These are phyloP conservation scores for Phytophthora idaei DNA, from an alignment of 352 stramenopile genomes.

Conservation along the genomic window DNA sequence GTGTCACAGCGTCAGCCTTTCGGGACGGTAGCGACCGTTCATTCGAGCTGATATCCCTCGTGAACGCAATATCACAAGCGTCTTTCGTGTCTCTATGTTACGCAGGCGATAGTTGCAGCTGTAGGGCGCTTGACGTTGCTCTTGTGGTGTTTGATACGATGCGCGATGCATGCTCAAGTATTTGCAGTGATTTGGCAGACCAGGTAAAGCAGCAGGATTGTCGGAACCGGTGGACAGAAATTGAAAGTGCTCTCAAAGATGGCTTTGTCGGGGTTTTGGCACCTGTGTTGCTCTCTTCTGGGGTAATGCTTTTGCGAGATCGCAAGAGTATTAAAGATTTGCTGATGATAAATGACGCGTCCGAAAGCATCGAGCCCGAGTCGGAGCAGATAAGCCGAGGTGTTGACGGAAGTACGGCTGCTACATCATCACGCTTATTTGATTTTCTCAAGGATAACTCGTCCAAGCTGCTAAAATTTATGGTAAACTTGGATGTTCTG, in stretches of 20 bases:
- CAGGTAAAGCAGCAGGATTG: constrained; percentile 15
- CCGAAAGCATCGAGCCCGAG: not conserved
- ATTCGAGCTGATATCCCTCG: constrained; percentile 44
- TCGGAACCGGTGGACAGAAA: constrained; percentile 19
- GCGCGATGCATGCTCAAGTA: constrained; percentile 32
- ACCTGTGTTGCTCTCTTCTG: constrained; percentile 50
- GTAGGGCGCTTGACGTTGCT: constrained; percentile 25
- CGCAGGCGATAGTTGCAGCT: not conserved
- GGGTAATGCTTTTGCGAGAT: constrained; percentile 39
- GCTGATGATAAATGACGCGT: constrained; percentile 3
- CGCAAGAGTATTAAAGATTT: constrained; percentile 20
- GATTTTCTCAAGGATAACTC: constrained; percentile 34
- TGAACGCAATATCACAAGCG: constrained; percentile 55
- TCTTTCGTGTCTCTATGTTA: constrained; percentile 33
- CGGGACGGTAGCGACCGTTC: constrained; percentile 26
- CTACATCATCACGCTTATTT: constrained; percentile 16
- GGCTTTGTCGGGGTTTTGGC: constrained; percentile 46
- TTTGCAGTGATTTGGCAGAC: constrained; percentile 27
- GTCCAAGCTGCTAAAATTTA: constrained; percentile 37
- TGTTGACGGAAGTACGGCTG: not conserved
- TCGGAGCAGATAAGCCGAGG: not conserved
- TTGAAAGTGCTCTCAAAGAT: constrained; percentile 35
- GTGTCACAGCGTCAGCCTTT: not conserved
- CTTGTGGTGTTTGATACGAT: constrained; percentile 33
- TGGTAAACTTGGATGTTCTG: constrained; percentile 43